Base-by-base conservation (phyloP, 805 yeast species). In the Komagataella kurtzmanii region DNA sequence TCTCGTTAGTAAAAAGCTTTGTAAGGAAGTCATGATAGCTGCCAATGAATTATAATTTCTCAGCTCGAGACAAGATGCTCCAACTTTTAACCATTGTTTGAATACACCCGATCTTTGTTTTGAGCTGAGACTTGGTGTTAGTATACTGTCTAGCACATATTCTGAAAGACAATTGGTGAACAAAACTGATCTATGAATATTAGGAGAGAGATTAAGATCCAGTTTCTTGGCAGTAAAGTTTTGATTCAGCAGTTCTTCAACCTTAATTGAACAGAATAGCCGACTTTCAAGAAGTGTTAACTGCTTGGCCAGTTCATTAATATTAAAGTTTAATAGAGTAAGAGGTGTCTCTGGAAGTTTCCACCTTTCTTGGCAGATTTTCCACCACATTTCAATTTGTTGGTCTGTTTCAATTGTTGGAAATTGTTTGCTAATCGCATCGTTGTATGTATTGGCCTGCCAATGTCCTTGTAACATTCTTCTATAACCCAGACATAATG, bases 1-100 rank as follows among this genome's bases (percentile, higher is more conserved):
- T 62, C 93, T 72, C 0, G 88, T 80, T 46, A 86, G 68, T 46
- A 83, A 72, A 61, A 83, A 86, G 50, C 84, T 81, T 61, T 86
- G 95, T 55, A 86, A 68, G 1, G 89, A 75, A 0, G 89, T 84
- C 69, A 86, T 79, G 48, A 86, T 83, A 1, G 91, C 83, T 1
- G 91, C 90, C 55, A 86, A 68, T 0, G 93, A 81, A 61, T 86
- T 86, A 68, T 81, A 85, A 61, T 86, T 86, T 54, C 89, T 71
- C 62, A 85, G 71, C 58, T 85, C 83, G 46, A 83, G 71, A 57
- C 89, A 81, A 1, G 89, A 82, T 51, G 83, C 71, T 0, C 88
- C 86, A 40, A 85, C 73, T 59, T 83, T 83, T 53, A 86, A 66
- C 95, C 95, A 86, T 12, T 79, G 74, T 57, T 80, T 80, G 43